A percentile compares a stretch with the other conserved stretches of the same genome.
These are phyloP conservation scores for Trichophyton equinum DNA, from an alignment of 2,329 filamentous ascomycete species.

Conservation along the genomic window DNA sequence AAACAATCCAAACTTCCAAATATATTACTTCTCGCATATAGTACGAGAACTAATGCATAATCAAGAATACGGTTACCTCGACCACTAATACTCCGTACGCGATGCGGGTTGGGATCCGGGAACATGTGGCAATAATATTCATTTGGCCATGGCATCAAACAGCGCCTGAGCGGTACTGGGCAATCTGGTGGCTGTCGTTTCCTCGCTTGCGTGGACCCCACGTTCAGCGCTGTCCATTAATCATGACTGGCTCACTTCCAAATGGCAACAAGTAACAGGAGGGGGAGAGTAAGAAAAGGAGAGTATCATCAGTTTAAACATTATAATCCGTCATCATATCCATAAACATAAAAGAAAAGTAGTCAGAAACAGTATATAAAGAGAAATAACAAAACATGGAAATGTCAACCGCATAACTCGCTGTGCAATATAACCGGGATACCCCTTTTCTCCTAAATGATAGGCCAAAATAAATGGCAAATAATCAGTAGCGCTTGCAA, in stretches of 20 bases:
- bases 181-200: not conserved
- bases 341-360: not conserved
- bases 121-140: not conserved
- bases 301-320: not conserved
- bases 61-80: not conserved
- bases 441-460: not conserved
- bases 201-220: not conserved
- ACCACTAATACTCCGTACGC: not conserved
- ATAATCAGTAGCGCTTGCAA: not conserved
- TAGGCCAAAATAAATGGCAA: not conserved
- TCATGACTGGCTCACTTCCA: not conserved
- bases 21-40: not conserved
- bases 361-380: not conserved
- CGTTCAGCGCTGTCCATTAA: not conserved
- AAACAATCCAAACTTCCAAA: not conserved
- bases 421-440: not conserved
- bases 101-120: not conserved
- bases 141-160: not conserved
- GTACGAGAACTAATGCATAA: not conserved
- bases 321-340: conserved; percentile 1
- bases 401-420: not conserved
- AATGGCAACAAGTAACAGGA: not conserved
- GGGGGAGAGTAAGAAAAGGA: not conserved
- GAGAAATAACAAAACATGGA: not conserved
- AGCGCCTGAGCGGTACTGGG: not conserved